A percentile compares a stretch with the other conserved stretches of the same genome.
These are phyloP conservation scores for Penicillium sp. DNA, from an alignment of 2,329 filamentous ascomycete genomes.

Conservation along the genomic window DNA sequence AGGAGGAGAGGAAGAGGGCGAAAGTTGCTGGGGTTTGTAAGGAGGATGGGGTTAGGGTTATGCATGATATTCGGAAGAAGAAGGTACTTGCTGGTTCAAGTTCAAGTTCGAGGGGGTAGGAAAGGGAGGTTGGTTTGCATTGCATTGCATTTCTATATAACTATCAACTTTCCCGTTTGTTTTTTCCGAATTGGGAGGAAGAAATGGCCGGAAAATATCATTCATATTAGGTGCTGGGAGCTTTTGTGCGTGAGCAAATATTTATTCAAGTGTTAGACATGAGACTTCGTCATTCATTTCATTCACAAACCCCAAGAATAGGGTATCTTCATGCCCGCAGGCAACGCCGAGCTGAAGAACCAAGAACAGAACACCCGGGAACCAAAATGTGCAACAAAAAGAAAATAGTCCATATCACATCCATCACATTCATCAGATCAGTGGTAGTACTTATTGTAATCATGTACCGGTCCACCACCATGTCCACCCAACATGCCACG, in stretches of 20 bases:
- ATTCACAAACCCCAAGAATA: conserved; percentile 16
- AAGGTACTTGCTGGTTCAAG: conserved; percentile 1
- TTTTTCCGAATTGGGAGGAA: no score
- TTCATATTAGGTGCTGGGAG: not conserved
- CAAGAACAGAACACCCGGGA: conserved; percentile 1
- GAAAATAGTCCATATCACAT: conserved; percentile 1
- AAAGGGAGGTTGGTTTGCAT: no score
- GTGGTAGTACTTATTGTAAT: conserved; percentile 34
- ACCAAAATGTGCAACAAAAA: not conserved
- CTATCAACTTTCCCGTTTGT: no score
- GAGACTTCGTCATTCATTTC: conserved; percentile 14
- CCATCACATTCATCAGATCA: no score
- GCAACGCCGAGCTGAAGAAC: conserved; percentile 18
- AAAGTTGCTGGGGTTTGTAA: conserved; percentile 36
- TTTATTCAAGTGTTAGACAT: conserved; percentile 12
- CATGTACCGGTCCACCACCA: conserved; percentile 31
- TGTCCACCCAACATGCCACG: conserved; percentile 38
- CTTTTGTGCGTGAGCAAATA: not conserved
- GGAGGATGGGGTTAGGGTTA: conserved; percentile 34
- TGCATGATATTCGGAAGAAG: conserved; percentile 22
- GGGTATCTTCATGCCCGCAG: conserved; percentile 26
- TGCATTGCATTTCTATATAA: no score
- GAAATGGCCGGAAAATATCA: no score
- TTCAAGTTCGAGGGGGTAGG: no score
- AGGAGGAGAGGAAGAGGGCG: conserved; percentile 46